These are phyloP conservation scores for Cardamine resedifolia DNA, from an alignment of 345 rosid genomes.

Conservation along the genomic window DNA sequence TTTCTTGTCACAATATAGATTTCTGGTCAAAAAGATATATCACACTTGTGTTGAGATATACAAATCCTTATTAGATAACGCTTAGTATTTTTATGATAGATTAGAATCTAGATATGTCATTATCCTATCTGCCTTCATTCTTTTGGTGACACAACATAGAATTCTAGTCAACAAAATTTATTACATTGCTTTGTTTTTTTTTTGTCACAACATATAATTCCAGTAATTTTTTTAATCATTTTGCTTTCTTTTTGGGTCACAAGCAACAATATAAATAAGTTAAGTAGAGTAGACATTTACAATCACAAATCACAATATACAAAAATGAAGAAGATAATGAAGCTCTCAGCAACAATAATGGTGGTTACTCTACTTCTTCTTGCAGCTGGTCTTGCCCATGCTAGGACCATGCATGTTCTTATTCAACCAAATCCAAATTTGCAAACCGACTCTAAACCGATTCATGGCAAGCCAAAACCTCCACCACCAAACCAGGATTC, in stretches of 20 bases:
- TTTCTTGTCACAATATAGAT: neutral
- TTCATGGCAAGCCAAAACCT: neutral
- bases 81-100: no score
- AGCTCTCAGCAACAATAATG: neutral
- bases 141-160: no score
- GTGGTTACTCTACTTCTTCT: neutral
- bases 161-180: neutral
- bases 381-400: neutral
- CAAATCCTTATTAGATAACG: no score
- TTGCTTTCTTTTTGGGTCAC: neutral
- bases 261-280: neutral
- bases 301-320: neutral
- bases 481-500: neutral
- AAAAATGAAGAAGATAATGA: neutral
- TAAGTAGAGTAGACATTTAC: neutral
- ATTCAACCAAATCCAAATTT: neutral
- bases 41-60: no score
- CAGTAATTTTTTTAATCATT: no score
- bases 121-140: neutral
- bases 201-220: no score
- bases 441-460: neutral
- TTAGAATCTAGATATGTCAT: no score
- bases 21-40: no score
- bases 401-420: neutral
- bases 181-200: neutral